phyloP scores from a whole-genome alignment of 208 protist genomes.

The Leishmania guyanensis region DNA sequence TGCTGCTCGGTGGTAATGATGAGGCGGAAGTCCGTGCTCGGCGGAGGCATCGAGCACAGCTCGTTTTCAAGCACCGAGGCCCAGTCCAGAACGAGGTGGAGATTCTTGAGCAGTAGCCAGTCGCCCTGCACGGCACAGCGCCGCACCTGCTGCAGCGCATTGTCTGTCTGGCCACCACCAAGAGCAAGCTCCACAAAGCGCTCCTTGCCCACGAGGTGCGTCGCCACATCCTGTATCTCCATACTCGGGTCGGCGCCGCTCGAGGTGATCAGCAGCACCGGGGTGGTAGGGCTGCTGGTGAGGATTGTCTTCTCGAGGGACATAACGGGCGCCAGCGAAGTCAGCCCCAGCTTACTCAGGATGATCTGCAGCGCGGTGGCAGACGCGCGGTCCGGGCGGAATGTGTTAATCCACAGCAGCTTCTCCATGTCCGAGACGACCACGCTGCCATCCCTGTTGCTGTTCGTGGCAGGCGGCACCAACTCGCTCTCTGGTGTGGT shows the following conservation, averaged over 20 bases:
- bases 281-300: constrained; percentile 35
- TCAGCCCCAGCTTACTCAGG: constrained; percentile 60
- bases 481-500: constrained; percentile 62
- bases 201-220: constrained; percentile 63
- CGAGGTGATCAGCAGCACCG: constrained; percentile 94
- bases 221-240: constrained; percentile 93
- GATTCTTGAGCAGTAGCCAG: constrained; percentile 97
- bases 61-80: constrained; percentile 92
- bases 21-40: constrained; percentile 93
- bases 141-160: constrained; percentile 88
- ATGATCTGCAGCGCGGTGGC: constrained; percentile 76
- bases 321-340: constrained; percentile 66
- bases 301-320: constrained; percentile 80
- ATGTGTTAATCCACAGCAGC: constrained; percentile 93
- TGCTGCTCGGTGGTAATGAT: constrained; percentile 96
- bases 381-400: constrained; percentile 96
- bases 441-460: not conserved
- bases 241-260: constrained; percentile 94
- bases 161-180: constrained; percentile 93
- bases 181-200: constrained; percentile 94
- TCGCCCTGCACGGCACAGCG: constrained; percentile 82
- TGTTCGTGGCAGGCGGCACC: not conserved
- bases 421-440: constrained; percentile 88
- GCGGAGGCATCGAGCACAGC: constrained; percentile 80
- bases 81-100: constrained; percentile 96